Evolutionary conservation across 306 rosid species (phyloP).

Genomic region (Cucumis melo): DNA sequence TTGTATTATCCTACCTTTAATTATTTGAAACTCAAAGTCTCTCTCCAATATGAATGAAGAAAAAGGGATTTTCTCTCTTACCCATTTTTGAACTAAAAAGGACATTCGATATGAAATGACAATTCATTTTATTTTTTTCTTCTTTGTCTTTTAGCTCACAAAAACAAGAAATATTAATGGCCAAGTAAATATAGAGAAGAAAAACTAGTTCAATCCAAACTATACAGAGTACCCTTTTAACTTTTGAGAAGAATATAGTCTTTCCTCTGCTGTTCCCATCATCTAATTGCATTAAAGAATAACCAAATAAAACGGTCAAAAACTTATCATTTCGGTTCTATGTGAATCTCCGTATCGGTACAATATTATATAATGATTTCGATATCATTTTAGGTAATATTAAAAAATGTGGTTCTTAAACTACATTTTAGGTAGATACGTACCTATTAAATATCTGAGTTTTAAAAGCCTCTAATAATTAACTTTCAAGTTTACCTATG

Average conservation of each 20-base stretch:
- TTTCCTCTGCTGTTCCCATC: too few relatives aligned
- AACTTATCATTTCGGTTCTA: neutral
- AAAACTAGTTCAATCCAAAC: neutral
- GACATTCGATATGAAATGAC: constrained; percentile 4
- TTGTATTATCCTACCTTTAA: neutral
- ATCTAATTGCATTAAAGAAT: too few relatives aligned
- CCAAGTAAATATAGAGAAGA: neutral
- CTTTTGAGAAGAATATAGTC: neutral
- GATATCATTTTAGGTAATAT: neutral
- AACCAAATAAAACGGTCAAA: neutral
- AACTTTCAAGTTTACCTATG: neutral
- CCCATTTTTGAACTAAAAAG: neutral
- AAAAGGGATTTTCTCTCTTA: neutral
- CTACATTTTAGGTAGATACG: too few relatives aligned
- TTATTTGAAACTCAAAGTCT: neutral
- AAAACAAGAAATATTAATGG: neutral
- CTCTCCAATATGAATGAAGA: neutral
- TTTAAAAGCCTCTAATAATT: too few relatives aligned
- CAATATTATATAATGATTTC: neutral
- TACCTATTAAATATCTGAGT: too few relatives aligned
- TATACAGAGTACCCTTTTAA: neutral
- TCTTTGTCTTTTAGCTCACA: neutral
- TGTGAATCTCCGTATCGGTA: neutral
- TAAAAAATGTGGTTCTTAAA: neutral
- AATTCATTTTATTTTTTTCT: neutral